Evolutionary conservation across 257 asterid species (phyloP).

Genomic region (Dorcoceras hygrometricum): DNA sequence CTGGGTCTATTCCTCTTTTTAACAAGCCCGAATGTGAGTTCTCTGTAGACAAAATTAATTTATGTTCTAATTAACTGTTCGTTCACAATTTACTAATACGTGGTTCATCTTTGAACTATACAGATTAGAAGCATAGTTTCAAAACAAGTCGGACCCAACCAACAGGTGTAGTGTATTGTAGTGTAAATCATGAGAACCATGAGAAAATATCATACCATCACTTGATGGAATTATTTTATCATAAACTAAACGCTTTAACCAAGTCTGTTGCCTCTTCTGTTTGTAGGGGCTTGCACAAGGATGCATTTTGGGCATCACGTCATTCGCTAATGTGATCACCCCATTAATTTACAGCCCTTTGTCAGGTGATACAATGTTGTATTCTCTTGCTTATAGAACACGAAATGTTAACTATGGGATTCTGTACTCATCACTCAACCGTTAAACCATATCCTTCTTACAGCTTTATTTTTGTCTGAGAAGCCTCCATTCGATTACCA

Average conservation of each 20-base stretch:
- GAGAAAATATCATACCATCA: too few relatives aligned
- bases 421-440: not conserved
- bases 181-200: not conserved
- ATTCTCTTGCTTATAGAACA: slow-evolving; percentile 2
- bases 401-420: not conserved
- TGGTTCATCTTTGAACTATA: slow-evolving; percentile 13
- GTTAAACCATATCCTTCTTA: not conserved
- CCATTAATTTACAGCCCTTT: slow-evolving; percentile 49
- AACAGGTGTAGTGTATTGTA: slow-evolving; percentile 48
- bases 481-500: slow-evolving; percentile 54
- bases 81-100: slow-evolving; percentile 38
- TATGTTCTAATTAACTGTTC: slow-evolving; percentile 23
- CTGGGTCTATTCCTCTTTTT: slow-evolving; percentile 38
- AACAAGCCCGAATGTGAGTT: slow-evolving; percentile 43
- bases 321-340: slow-evolving; percentile 48
- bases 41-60: not conserved
- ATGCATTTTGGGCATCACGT: slow-evolving; percentile 51
- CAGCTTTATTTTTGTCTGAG: slow-evolving; percentile 52
- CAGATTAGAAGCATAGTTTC: slow-evolving; percentile 82
- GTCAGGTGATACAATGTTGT: slow-evolving; percentile 30
- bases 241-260: not conserved
- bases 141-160: slow-evolving; percentile 71
- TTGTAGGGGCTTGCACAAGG: slow-evolving; percentile 76
- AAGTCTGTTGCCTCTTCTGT: not conserved
- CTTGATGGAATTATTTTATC: not conserved